phyloP scores from a whole-genome alignment of 768 basidiomycete genomes.

The Chalciporus sphaerocephalus region DNA sequence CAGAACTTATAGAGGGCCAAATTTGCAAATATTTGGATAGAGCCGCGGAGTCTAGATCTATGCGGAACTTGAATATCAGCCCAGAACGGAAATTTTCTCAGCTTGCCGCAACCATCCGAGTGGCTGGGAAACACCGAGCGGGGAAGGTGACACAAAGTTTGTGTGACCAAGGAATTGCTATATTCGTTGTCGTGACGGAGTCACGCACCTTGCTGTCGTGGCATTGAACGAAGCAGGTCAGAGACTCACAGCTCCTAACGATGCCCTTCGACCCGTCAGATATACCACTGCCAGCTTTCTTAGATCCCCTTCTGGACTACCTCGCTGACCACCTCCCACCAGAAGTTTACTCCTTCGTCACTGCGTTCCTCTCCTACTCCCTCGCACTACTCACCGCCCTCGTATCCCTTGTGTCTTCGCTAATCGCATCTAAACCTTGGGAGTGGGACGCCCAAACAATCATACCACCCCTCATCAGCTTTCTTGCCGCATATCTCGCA shows the following conservation, averaged over 20 bases:
- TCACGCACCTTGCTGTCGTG: slow-evolving; percentile 22
- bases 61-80: slow-evolving; percentile 19
- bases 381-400: slow-evolving; percentile 49
- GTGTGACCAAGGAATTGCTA: slow-evolving; percentile 15
- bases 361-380: slow-evolving; percentile 48
- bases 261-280: slow-evolving; percentile 21
- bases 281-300: slow-evolving; percentile 41
- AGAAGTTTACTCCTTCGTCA: slow-evolving; percentile 48
- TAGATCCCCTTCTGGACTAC: slow-evolving; percentile 53
- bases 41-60: slow-evolving; percentile 20
- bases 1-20: slow-evolving; percentile 29
- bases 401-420: slow-evolving; percentile 42
- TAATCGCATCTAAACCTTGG: slow-evolving; percentile 48
- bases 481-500: slow-evolving; percentile 71
- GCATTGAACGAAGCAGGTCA: slow-evolving; percentile 15
- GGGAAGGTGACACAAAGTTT: slow-evolving; percentile 10
- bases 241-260: background rate
- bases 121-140: slow-evolving; percentile 15
- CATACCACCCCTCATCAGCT: slow-evolving; percentile 68
- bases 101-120: slow-evolving; percentile 26
- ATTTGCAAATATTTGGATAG: slow-evolving; percentile 26
- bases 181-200: slow-evolving; percentile 15
- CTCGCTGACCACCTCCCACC: slow-evolving; percentile 53
- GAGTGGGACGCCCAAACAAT: slow-evolving; percentile 66
- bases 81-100: background rate